Conservation (phyloP, 2,329 filamentous ascomycete species). For the Kalmusia sp. region DNA sequence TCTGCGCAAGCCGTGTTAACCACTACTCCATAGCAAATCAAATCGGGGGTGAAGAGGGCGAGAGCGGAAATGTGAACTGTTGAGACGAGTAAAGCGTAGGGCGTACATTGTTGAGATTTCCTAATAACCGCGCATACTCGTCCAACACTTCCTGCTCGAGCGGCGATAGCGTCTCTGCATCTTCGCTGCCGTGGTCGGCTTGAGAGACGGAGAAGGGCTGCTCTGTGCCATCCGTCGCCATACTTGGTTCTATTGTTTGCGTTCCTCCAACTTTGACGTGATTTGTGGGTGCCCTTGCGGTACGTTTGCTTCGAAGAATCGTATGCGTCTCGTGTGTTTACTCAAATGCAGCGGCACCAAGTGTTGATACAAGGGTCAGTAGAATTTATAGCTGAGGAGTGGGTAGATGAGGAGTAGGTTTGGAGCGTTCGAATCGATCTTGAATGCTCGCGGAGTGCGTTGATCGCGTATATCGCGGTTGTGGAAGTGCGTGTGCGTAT, state of each 20-base stretch:
- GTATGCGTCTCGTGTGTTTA: neutral
- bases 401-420: too few species aligned
- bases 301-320: too few species aligned
- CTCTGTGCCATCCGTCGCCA: constrained; percentile 23
- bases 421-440: too few species aligned
- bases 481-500: neutral
- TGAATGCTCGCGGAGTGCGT: too few species aligned
- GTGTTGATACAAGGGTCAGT: neutral
- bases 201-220: constrained; percentile 25
- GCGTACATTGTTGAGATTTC: constrained; percentile 89
- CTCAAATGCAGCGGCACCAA: neutral
- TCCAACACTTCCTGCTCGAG: constrained; percentile 94
- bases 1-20: constrained; percentile 38
- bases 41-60: neutral
- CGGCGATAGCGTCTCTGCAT: constrained; percentile 63
- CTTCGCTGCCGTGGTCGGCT: neutral
- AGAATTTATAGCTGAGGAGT: neutral
- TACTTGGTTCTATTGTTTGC: constrained; percentile 8
- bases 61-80: constrained; percentile 2
- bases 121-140: constrained; percentile 85
- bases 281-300: too few species aligned
- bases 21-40: too few species aligned
- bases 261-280: too few species aligned
- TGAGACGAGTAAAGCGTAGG: constrained; percentile 8
- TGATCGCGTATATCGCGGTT: too few species aligned